Evolutionary conservation across 495 filamentous ascomycete species (phyloP).

Genomic region (Alectoria sarmentosa): DNA sequence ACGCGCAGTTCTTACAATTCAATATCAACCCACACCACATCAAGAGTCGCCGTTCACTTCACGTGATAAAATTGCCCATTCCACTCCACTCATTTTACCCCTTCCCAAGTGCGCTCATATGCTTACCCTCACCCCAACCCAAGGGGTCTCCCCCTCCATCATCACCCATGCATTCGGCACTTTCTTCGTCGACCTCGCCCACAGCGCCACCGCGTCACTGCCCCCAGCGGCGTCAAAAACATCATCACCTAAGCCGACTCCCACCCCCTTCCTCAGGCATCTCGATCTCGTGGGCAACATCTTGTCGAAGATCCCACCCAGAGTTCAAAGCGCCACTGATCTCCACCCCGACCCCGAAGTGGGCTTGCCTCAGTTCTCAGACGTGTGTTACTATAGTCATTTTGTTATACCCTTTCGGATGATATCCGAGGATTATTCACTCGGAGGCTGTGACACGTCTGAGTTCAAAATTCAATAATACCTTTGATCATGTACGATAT

Average conservation of each 20-base stretch:
- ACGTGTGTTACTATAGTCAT: too few species aligned
- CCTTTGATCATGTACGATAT: too few species aligned
- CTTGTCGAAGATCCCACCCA: slow-evolving; percentile 6
- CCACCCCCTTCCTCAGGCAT: slow-evolving; percentile 19
- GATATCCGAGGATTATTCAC: too few species aligned
- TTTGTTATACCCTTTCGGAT: too few species aligned
- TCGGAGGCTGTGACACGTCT: too few species aligned
- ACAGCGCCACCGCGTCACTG: slow-evolving; percentile 15
- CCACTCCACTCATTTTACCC: not conserved
- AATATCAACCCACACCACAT: not conserved
- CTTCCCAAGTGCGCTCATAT: not conserved
- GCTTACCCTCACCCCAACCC: not conserved
- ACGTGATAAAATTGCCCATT: not conserved
- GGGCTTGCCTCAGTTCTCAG: too few species aligned
- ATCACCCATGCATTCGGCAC: slow-evolving; percentile 68
- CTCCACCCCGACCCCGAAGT: slow-evolving; percentile 13
- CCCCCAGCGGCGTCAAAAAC: slow-evolving; percentile 8
- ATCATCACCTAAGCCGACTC: slow-evolving; percentile 15
- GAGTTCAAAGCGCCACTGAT: slow-evolving; percentile 10
- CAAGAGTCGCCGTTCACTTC: not conserved
- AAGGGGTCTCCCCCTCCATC: slow-evolving; percentile 46
- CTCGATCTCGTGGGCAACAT: slow-evolving; percentile 5
- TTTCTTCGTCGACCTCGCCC: slow-evolving; percentile 65
- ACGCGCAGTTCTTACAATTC: not conserved
- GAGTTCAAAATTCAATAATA: too few species aligned